A percentile compares a stretch with the other conserved stretches of the same genome.
phyloP scores from a whole-genome alignment of 495 filamentous ascomycete species.

The Aspergillus nidulans region DNA sequence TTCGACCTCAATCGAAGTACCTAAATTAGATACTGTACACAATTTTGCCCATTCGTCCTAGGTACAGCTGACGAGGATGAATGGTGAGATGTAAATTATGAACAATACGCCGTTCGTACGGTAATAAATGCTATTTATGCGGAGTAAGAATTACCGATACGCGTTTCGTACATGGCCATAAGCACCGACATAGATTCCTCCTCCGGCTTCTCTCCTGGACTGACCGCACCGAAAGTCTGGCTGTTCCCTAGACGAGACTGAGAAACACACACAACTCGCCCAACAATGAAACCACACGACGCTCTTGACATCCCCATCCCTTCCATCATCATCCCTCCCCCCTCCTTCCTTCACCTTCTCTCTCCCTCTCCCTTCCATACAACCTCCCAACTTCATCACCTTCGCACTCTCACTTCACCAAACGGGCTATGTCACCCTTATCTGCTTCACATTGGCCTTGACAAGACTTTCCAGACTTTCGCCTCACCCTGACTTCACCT shows the following conservation, averaged over 20 bases:
- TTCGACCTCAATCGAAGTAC: too few species aligned
- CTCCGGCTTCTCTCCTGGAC: conserved; percentile 18
- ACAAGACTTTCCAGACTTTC: conserved; percentile 21
- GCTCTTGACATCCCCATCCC: conserved; percentile 24
- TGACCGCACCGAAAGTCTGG: conserved; percentile 23
- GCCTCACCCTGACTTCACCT: conserved; percentile 24
- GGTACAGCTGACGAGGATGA: too few species aligned
- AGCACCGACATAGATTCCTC: background rate
- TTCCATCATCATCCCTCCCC: conserved; percentile 22
- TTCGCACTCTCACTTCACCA: conserved; percentile 18
- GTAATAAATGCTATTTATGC: too few species aligned
- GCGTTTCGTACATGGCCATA: background rate
- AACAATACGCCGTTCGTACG: too few species aligned
- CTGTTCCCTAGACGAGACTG: conserved; percentile 23
- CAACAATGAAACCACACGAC: conserved; percentile 29
- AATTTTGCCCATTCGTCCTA: too few species aligned
- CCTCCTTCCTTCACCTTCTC: conserved; percentile 17
- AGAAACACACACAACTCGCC: conserved; percentile 19
- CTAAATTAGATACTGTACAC: too few species aligned
- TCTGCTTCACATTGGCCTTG: conserved; percentile 18
- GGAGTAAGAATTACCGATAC: too few species aligned
- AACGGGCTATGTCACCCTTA: conserved; percentile 27
- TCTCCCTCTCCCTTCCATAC: conserved; percentile 13
- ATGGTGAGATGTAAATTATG: too few species aligned
- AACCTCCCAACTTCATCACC: conserved; percentile 17